phyloP scores from a whole-genome alignment of 2,329 filamentous ascomycete genomes.

The Xylaria sp. region DNA sequence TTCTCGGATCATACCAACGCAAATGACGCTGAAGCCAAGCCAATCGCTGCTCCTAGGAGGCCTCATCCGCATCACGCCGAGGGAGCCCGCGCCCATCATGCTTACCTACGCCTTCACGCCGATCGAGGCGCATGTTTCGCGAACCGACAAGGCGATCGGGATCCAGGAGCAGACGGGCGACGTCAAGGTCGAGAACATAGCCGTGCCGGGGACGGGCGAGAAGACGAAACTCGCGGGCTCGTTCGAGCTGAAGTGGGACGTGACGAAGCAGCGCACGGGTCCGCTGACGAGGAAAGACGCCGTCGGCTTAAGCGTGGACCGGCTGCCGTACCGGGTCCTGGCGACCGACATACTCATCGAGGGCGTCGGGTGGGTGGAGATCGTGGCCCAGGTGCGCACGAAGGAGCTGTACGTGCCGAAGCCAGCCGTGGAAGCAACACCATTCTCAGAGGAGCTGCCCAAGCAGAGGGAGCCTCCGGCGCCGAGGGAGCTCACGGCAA shows the following conservation, averaged over 20 bases:
- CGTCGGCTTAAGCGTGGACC: slow-evolving; percentile 64
- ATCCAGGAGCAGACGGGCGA: slow-evolving; percentile 68
- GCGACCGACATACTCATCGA: slow-evolving; percentile 86
- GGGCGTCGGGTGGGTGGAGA: slow-evolving; percentile 90
- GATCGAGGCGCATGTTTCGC: slow-evolving; percentile 73
- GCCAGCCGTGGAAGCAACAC: slow-evolving; percentile 20
- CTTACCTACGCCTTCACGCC: slow-evolving; percentile 88
- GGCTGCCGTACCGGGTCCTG: slow-evolving; percentile 78
- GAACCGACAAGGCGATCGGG: slow-evolving; percentile 75
- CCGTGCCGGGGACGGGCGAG: slow-evolving; percentile 57
- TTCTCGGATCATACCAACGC: slow-evolving; percentile 71
- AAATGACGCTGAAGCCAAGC: slow-evolving; percentile 71
- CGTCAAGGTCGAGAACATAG: slow-evolving; percentile 65
- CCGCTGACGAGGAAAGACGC: slow-evolving; percentile 68
- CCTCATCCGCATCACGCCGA: slow-evolving; percentile 83
- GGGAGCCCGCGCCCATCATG: slow-evolving; percentile 65
- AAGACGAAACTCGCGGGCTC: slow-evolving; percentile 71
- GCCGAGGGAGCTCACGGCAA: slow-evolving; percentile 18
- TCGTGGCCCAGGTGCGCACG: slow-evolving; percentile 78
- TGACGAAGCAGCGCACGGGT: slow-evolving; percentile 78
- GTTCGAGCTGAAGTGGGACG: slow-evolving; percentile 77
- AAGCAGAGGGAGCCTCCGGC: slow-evolving; percentile 18
- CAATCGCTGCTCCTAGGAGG: slow-evolving; percentile 85
- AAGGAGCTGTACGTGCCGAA: slow-evolving; percentile 45
- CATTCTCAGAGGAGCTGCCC: slow-evolving; percentile 18